Evolutionary conservation across 305 asterid genomes (phyloP).

Genomic region (Solanum hybrid): DNA sequence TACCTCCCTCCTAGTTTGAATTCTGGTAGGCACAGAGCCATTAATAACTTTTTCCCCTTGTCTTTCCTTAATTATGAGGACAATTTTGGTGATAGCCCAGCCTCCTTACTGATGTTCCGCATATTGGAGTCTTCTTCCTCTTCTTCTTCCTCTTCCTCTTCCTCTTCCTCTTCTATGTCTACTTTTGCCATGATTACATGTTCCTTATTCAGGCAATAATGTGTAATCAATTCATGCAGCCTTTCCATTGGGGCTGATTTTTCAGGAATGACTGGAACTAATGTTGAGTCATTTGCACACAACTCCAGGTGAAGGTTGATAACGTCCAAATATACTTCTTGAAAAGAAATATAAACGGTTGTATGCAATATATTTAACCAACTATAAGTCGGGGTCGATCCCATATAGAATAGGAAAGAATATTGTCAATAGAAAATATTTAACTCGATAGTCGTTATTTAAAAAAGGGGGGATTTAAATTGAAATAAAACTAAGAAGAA

Average conservation of each 20-base stretch:
- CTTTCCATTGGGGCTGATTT: not conserved
- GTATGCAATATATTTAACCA: no score
- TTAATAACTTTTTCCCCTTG: not conserved
- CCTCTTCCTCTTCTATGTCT: not conserved
- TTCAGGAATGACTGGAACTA: not conserved
- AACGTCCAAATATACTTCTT: no score
- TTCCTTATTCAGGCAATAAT: not conserved
- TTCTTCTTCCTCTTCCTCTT: not conserved
- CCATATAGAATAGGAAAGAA: no score
- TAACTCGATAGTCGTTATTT: no score
- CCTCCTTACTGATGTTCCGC: not conserved
- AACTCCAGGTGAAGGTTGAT: not conserved
- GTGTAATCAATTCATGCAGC: not conserved
- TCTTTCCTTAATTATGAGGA: not conserved
- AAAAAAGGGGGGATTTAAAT: no score
- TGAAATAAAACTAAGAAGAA: no score
- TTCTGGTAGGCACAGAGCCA: not conserved
- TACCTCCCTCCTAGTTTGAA: not conserved
- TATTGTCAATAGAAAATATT: no score
- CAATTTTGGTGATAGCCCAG: not conserved
- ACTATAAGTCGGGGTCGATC: no score
- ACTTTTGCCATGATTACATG: not conserved
- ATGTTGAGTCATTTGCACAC: not conserved
- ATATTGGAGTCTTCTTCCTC: not conserved
- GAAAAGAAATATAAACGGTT: no score